Evolutionary conservation across 148 eudicot genomes (phyloP).

Genomic region (Rhododendron williamsianum): DNA sequence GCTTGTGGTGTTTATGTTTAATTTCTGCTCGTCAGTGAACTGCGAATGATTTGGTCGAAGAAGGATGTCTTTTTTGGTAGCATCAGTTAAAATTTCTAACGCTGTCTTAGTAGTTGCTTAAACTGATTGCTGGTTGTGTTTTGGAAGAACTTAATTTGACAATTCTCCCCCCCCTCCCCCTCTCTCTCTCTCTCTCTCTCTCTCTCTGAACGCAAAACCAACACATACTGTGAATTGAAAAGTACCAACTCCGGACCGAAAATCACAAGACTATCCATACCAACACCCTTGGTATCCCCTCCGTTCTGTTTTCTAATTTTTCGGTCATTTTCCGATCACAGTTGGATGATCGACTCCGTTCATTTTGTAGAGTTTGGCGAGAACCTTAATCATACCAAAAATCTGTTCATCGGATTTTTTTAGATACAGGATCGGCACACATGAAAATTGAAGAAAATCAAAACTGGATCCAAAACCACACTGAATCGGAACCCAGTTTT

Average conservation of each 20-base stretch:
- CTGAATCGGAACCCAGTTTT: no score
- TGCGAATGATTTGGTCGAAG: not conserved
- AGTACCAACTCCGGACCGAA: not conserved
- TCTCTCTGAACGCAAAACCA: not conserved
- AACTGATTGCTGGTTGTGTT: not conserved
- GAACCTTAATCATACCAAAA: no score
- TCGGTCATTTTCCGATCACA: no score
- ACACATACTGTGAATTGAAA: not conserved
- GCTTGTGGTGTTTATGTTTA: slow-evolving; percentile 87
- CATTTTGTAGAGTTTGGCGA: no score
- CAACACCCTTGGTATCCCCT: no score
- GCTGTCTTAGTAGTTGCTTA: not conserved
- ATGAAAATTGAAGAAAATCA: no score
- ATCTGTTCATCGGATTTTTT: no score
- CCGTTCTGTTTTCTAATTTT: no score
- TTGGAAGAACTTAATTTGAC: not conserved
- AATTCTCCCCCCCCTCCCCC: not conserved
- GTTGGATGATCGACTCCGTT: no score
- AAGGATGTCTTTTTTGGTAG: slow-evolving; percentile 5
- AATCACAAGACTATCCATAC: not conserved
- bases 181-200: slow-evolving; percentile 5
- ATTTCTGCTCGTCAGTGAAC: slow-evolving; percentile 10
- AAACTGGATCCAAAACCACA: no score
- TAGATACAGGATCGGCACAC: no score
- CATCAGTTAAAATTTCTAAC: not conserved